Evolutionary conservation across 805 yeast species (phyloP).

Genomic region (Candida coquimbonensis): DNA sequence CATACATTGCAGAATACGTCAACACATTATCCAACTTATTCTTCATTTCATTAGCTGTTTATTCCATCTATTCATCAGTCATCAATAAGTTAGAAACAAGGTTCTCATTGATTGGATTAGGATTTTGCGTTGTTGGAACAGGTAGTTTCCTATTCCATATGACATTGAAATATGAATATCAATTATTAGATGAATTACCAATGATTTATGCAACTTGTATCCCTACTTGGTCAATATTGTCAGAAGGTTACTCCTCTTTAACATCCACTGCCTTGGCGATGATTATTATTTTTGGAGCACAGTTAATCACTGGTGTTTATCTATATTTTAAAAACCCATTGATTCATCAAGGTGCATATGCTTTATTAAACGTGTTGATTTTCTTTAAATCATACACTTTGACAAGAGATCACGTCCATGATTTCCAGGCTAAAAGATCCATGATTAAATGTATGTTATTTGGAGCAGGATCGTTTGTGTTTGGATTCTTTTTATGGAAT

Average conservation of each 20-base stretch:
- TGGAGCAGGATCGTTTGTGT: slow-evolving; percentile 58
- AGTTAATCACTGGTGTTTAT: slow-evolving; percentile 62
- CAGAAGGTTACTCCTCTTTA: slow-evolving; percentile 39
- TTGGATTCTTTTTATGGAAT: slow-evolving; percentile 86
- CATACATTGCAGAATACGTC: slow-evolving; percentile 82
- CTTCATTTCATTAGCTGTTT: slow-evolving; percentile 49
- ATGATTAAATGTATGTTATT: slow-evolving; percentile 48
- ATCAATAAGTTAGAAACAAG: slow-evolving; percentile 59
- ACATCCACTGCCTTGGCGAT: slow-evolving; percentile 38
- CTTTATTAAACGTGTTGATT: slow-evolving; percentile 62
- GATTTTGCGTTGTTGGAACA: slow-evolving; percentile 83
- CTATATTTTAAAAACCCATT: slow-evolving; percentile 73
- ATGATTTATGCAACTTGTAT: slow-evolving; percentile 98
- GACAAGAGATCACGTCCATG: slow-evolving; percentile 47
- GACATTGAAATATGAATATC: slow-evolving; percentile 87
- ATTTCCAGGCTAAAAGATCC: slow-evolving; percentile 37
- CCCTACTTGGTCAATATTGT: slow-evolving; percentile 80
- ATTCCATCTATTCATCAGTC: slow-evolving; percentile 54
- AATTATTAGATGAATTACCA: slow-evolving; percentile 90
- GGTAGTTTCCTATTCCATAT: slow-evolving; percentile 96
- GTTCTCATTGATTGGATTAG: slow-evolving; percentile 64
- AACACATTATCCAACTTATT: slow-evolving; percentile 75
- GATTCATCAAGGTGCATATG: slow-evolving; percentile 84
- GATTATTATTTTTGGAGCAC: slow-evolving; percentile 46
- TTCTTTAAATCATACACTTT: slow-evolving; percentile 52